Evolutionary conservation across 495 filamentous ascomycete species (phyloP).

Genomic region (Podospora conica): DNA sequence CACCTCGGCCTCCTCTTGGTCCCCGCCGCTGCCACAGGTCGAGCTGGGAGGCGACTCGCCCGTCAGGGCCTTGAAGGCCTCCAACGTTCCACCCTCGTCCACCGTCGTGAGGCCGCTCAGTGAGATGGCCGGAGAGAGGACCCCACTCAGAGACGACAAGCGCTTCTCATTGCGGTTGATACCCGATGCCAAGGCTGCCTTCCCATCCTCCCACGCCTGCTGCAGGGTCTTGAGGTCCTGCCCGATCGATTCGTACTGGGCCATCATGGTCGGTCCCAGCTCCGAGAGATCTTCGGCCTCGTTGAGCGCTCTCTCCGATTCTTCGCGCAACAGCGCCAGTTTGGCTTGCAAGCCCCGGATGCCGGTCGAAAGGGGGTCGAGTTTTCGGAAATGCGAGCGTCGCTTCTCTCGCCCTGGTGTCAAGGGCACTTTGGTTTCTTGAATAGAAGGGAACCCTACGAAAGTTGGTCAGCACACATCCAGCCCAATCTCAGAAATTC

Average conservation of each 20-base stretch:
- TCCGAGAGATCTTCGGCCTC: conserved; percentile 66
- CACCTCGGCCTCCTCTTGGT: conserved; percentile 64
- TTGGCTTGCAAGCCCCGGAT: conserved; percentile 92
- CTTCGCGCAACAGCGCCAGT: conserved; percentile 85
- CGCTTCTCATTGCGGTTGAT: conserved; percentile 67
- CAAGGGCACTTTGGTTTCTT: conserved; percentile 59
- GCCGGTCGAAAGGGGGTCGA: conserved; percentile 81
- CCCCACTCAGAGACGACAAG: conserved; percentile 60
- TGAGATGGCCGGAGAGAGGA: conserved; percentile 71
- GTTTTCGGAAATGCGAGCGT: conserved; percentile 75
- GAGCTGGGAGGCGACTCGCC: conserved; percentile 49
- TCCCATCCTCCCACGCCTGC: conserved; percentile 88
- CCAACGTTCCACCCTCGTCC: conserved; percentile 62
- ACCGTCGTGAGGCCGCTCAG: conserved; percentile 80
- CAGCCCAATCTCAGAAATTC: neutral
- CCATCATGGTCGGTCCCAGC: conserved; percentile 66
- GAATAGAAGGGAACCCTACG: conserved; percentile 34
- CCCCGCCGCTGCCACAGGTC: conserved; percentile 23
- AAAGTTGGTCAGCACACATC: conserved; percentile 12
- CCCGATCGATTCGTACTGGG: conserved; percentile 93
- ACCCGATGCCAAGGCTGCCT: conserved; percentile 62
- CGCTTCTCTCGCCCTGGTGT: conserved; percentile 74
- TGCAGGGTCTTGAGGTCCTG: conserved; percentile 74
- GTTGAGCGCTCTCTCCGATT: conserved; percentile 71
- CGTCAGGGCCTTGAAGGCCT: conserved; percentile 69